A percentile compares a stretch with the other conserved stretches of the same genome.
Conservation (phyloP, 768 basidiomycete species). For the Amylocystis lapponica region DNA sequence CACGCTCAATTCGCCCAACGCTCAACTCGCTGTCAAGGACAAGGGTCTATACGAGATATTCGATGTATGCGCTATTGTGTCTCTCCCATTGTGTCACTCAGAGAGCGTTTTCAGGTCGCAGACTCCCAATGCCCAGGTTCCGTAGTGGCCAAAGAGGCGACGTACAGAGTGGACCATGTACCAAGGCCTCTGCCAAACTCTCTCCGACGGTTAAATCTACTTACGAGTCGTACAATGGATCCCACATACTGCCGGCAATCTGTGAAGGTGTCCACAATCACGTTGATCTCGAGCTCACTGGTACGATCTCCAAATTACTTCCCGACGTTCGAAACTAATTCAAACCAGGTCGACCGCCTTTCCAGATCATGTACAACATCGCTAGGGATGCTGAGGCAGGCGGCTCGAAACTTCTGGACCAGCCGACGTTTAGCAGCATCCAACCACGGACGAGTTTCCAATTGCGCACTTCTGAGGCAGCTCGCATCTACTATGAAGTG, state of each 20-base stretch:
- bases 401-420: slow-evolving; percentile 64
- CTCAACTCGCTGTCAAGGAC: slow-evolving; percentile 64
- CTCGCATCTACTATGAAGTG: slow-evolving; percentile 85
- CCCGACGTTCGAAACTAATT: not conserved
- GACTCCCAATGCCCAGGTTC: slow-evolving; percentile 85
- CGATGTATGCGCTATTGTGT: slow-evolving; percentile 34
- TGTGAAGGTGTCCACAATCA: slow-evolving; percentile 81
- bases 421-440: slow-evolving; percentile 81
- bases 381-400: slow-evolving; percentile 64
- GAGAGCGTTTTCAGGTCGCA: slow-evolving; percentile 44
- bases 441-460: slow-evolving; percentile 77
- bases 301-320: slow-evolving; percentile 28
- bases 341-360: slow-evolving; percentile 74
- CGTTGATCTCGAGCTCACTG: slow-evolving; percentile 78
- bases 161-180: slow-evolving; percentile 73
- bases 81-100: slow-evolving; percentile 2
- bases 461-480: slow-evolving; percentile 69
- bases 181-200: slow-evolving; percentile 72
- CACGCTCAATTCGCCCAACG: slow-evolving; percentile 58
- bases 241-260: slow-evolving; percentile 67
- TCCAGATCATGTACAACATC: slow-evolving; percentile 88
- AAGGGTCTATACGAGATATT: slow-evolving; percentile 72
- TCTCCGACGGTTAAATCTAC: slow-evolving; percentile 49
- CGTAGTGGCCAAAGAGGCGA: slow-evolving; percentile 51
- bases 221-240: slow-evolving; percentile 62